These are phyloP conservation scores for Colletotrichum filicis DNA, from an alignment of 2,329 filamentous ascomycete species.

Conservation along the genomic window DNA sequence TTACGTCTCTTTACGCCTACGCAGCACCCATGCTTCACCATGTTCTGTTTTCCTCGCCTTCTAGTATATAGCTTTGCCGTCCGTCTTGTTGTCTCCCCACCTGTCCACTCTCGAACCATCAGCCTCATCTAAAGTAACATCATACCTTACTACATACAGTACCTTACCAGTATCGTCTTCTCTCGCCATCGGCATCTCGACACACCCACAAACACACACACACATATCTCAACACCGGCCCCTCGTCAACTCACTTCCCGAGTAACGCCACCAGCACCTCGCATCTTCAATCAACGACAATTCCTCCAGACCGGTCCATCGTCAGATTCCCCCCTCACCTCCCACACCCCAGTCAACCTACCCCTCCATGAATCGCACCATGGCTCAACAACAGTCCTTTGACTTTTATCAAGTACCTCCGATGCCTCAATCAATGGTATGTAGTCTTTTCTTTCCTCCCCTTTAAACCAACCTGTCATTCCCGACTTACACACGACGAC, in stretches of 20 bases:
- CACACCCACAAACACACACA: neutral
- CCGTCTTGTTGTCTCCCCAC: conserved; percentile 29
- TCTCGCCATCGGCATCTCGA: conserved; percentile 24
- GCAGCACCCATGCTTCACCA: neutral
- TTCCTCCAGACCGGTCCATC: conserved; percentile 1
- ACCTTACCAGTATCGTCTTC: neutral
- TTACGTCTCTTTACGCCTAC: too few species aligned
- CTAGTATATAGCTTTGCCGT: conserved; percentile 31
- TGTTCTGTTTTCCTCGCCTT: neutral
- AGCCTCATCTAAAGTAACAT: conserved; percentile 27
- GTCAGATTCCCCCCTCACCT: neutral
- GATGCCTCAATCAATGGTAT: conserved; percentile 32
- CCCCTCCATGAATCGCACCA: conserved; percentile 28
- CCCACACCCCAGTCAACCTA: neutral
- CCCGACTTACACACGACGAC: neutral
- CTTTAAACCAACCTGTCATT: neutral
- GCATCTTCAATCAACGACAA: neutral
- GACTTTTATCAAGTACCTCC: conserved; percentile 32
- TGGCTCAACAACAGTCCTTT: conserved; percentile 32
- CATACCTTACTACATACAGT: neutral
- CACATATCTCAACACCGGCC: conserved; percentile 1
- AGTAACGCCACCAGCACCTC: conserved; percentile 23
- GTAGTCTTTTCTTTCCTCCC: neutral
- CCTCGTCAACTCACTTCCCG: neutral
- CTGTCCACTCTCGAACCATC: conserved; percentile 27